Conservation (phyloP, 257 asterid species). For the Solanum dulcamara region DNA sequence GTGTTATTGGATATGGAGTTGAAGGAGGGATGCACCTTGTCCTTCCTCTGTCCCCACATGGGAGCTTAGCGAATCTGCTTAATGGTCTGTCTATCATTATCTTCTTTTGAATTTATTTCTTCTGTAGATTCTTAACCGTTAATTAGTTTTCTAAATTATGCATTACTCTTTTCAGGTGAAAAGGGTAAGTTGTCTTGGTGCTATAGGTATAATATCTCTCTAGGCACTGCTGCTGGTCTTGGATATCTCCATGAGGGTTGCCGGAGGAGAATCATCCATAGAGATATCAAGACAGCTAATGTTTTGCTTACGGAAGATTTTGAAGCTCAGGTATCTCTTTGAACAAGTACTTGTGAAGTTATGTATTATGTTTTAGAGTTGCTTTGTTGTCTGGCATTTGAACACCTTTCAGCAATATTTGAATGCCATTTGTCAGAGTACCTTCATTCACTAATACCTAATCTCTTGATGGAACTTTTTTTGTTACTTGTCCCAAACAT, state of each 20-base stretch:
- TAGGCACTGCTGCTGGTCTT: constrained; percentile 80
- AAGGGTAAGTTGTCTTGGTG: constrained; percentile 52
- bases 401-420: not conserved
- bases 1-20: constrained; percentile 86
- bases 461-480: not conserved
- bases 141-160: not conserved
- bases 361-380: not conserved
- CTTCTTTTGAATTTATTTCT: not conserved
- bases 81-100: constrained; percentile 26
- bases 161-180: constrained; percentile 13
- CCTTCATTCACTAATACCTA: not conserved
- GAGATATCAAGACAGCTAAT: constrained; percentile 93
- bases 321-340: constrained; percentile 58
- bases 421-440: not conserved
- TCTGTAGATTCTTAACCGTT: not conserved
- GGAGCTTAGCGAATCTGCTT: constrained; percentile 72
- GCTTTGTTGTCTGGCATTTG: not conserved
- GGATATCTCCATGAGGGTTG: constrained; percentile 91
- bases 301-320: constrained; percentile 75
- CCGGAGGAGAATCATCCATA: constrained; percentile 81
- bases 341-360: not conserved
- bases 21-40: constrained; percentile 99
- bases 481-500: not conserved
- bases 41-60: constrained; percentile 90
- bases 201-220: constrained; percentile 48